phyloP scores from a whole-genome alignment of 2,329 filamentous ascomycete genomes.

The Sphaerulina vaccinii region DNA sequence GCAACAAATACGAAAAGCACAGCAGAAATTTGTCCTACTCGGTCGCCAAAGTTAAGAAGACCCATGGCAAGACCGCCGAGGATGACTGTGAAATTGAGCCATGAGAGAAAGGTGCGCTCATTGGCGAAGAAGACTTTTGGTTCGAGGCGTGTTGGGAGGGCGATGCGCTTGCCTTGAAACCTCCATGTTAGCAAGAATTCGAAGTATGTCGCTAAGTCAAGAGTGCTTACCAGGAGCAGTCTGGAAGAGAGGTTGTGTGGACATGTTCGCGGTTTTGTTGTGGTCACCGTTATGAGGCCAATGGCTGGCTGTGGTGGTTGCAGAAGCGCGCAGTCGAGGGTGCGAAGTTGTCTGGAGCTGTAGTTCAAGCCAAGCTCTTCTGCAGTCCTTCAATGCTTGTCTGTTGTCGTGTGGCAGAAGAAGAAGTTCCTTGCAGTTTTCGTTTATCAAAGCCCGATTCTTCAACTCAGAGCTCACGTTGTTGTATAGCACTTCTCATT shows the following conservation, averaged over 20 bases:
- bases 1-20: conserved; percentile 92
- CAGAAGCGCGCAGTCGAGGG: too few relatives aligned
- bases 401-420: too few relatives aligned
- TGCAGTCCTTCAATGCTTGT: too few relatives aligned
- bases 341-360: too few relatives aligned
- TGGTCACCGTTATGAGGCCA: conserved; percentile 4
- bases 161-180: conserved; percentile 90
- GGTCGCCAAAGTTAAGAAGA: conserved; percentile 96
- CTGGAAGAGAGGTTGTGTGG: conserved; percentile 92
- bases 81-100: conserved; percentile 99
- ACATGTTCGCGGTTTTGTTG: conserved; percentile 62
- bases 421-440: too few relatives aligned
- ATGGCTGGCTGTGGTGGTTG: neutral
- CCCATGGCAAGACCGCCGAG: conserved; percentile 94
- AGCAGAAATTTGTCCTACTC: conserved; percentile 82
- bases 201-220: too few relatives aligned
- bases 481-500: too few relatives aligned
- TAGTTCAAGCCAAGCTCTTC: too few relatives aligned
- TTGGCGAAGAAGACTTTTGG: conserved; percentile 99
- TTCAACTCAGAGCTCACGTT: too few relatives aligned
- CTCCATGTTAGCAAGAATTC: too few relatives aligned
- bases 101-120: conserved; percentile 97
- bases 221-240: conserved; percentile 85
- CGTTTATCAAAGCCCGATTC: too few relatives aligned
- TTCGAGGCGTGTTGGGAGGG: conserved; percentile 94